phyloP scores from a whole-genome alignment of 208 protist species.

The Porcisia hertigi region DNA sequence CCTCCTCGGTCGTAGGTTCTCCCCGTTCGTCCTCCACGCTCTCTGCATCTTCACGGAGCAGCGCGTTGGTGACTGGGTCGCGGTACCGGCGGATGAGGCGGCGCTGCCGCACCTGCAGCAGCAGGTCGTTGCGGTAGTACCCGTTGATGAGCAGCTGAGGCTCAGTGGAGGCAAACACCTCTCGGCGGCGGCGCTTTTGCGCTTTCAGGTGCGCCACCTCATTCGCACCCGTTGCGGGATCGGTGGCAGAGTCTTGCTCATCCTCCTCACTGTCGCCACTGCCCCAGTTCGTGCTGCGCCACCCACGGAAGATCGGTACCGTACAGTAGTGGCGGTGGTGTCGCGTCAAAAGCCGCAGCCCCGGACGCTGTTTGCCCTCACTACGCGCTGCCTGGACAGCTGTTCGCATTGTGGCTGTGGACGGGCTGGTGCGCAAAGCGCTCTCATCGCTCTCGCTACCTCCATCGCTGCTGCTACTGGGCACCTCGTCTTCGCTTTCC shows the following conservation, averaged over 20 bases:
- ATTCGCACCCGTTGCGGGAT: not conserved
- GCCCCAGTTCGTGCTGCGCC: conserved; percentile 41
- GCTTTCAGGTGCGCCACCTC: not conserved
- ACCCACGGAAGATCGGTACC: conserved; percentile 35
- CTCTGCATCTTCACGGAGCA: conserved; percentile 44
- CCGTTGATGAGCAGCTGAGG: conserved; percentile 73
- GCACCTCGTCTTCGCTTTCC: conserved; percentile 5
- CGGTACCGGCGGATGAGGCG: conserved; percentile 51
- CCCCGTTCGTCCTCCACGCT: not conserved
- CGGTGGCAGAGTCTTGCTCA: not conserved
- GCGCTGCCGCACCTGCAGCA: conserved; percentile 55
- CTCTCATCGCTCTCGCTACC: not conserved
- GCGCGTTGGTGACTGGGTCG: conserved; percentile 43
- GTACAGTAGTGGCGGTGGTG: conserved; percentile 37
- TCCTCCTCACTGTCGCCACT: not conserved
- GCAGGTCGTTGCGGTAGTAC: conserved; percentile 77
- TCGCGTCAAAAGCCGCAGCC: conserved; percentile 12
- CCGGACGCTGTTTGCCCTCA: not conserved
- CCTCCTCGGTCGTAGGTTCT: not conserved
- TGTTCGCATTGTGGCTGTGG: not conserved
- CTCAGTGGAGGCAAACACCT: conserved; percentile 70
- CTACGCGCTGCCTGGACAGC: not conserved
- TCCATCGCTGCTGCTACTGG: not conserved
- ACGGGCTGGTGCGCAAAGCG: not conserved
- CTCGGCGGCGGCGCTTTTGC: conserved; percentile 29